These are phyloP conservation scores for Saccharomycopsis amapae DNA, from an alignment of 805 yeast species.

Conservation along the genomic window DNA sequence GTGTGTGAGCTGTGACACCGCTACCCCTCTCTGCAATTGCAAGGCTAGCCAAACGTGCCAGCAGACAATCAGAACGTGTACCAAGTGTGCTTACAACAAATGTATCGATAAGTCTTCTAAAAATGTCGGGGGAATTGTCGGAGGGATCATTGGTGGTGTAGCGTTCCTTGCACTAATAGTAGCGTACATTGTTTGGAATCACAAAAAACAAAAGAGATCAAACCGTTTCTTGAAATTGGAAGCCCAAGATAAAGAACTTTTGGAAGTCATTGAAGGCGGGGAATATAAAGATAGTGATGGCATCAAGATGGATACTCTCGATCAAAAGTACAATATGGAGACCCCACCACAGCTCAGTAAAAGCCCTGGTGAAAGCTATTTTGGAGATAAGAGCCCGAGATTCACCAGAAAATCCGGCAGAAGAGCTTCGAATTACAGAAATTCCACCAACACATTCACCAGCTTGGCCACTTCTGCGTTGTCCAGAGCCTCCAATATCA, in stretches of 20 bases:
- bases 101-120: constrained; percentile 9
- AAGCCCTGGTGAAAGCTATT: constrained; percentile 2
- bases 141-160: constrained; percentile 20
- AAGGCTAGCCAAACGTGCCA: constrained; percentile 7
- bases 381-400: background rate
- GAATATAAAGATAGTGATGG: constrained; percentile 3
- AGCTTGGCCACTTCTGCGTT: constrained; percentile 54
- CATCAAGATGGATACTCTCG: background rate
- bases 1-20: constrained; percentile 10
- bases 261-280: constrained; percentile 11
- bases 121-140: constrained; percentile 21
- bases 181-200: constrained; percentile 19
- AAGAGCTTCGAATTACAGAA: constrained; percentile 11
- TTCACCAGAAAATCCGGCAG: background rate
- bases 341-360: background rate
- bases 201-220: constrained; percentile 16
- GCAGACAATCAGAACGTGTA: constrained; percentile 8
- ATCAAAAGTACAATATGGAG: background rate
- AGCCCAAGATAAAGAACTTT: constrained; percentile 19
- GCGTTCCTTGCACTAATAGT: constrained; percentile 12
- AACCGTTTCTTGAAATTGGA: constrained; percentile 16
- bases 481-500: constrained; percentile 77
- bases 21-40: constrained; percentile 10
- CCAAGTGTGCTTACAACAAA: constrained; percentile 9
- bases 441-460: constrained; percentile 12